Evolutionary conservation across 1,139 yeast species (phyloP).

Genomic region (Geotrichum bryndzae): DNA sequence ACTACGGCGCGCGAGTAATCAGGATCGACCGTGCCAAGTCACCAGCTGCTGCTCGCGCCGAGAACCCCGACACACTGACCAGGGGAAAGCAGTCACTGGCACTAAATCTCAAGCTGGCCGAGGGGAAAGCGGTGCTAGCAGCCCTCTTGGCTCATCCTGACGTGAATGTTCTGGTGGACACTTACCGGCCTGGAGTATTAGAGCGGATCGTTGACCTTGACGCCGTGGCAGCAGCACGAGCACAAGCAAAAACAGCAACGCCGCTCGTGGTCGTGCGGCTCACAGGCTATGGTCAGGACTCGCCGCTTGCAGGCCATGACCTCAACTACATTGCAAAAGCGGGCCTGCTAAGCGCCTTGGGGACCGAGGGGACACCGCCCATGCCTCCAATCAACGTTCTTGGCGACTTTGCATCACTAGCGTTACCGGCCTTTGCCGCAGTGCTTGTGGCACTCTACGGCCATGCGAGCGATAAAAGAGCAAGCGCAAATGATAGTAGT

Average conservation of each 20-base stretch:
- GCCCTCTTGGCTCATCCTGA: constrained; percentile 20
- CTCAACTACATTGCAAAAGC: constrained; percentile 24
- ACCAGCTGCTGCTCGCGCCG: not conserved
- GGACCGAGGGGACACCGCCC: constrained; percentile 21
- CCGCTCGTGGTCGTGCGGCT: constrained; percentile 21
- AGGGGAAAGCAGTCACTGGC: constrained; percentile 34
- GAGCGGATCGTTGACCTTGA: constrained; percentile 32
- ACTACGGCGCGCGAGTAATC: constrained; percentile 36
- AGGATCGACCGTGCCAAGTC: constrained; percentile 26
- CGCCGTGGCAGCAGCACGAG: constrained; percentile 16
- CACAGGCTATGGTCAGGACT: constrained; percentile 22
- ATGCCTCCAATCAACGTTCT: constrained; percentile 20
- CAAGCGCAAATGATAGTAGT: not conserved
- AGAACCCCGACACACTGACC: constrained; percentile 31
- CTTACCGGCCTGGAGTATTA: constrained; percentile 34
- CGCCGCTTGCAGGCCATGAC: constrained; percentile 23
- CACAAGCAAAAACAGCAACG: constrained; percentile 1
- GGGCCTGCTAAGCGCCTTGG: constrained; percentile 19
- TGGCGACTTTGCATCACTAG: constrained; percentile 25
- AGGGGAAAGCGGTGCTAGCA: constrained; percentile 27
- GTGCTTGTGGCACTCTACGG: constrained; percentile 20
- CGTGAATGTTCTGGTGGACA: constrained; percentile 33
- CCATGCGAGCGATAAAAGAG: not conserved
- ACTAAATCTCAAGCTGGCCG: constrained; percentile 28
- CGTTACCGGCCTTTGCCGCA: constrained; percentile 23